phyloP scores from a whole-genome alignment of 2,329 filamentous ascomycete genomes.

The Talaromyces sp. region DNA sequence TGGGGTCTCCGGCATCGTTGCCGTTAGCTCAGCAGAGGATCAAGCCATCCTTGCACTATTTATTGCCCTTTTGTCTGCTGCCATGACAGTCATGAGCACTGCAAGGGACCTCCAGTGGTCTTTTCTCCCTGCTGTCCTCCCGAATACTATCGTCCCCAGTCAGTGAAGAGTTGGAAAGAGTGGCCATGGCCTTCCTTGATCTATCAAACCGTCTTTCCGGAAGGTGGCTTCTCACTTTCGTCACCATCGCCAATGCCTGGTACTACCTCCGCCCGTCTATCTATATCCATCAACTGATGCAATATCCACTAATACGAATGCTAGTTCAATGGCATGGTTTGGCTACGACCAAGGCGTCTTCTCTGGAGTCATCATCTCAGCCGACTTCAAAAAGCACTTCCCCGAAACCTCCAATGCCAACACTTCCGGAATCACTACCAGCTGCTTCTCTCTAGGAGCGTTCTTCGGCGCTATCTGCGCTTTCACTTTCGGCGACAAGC shows the following conservation, averaged over 20 bases:
- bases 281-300: conserved; percentile 4
- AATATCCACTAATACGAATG: background rate
- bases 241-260: conserved; percentile 22
- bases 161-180: background rate
- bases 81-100: background rate
- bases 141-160: background rate
- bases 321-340: conserved; percentile 11
- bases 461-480: conserved; percentile 43
- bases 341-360: conserved; percentile 18
- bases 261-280: background rate
- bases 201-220: conserved; percentile 11
- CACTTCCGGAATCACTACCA: conserved; percentile 3
- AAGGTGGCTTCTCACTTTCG: conserved; percentile 17
- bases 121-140: background rate
- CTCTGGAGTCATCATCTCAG: conserved; percentile 61
- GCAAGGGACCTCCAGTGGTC: background rate
- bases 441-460: conserved; percentile 27
- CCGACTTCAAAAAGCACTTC: conserved; percentile 44
- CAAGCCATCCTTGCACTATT: background rate
- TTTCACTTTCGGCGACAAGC: conserved; percentile 36
- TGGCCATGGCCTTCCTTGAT: background rate
- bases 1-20: background rate
- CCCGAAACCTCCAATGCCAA: conserved; percentile 15
- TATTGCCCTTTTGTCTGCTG: background rate
- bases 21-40: background rate